These are phyloP conservation scores for Umbelopsis sp. DNA, from an alignment of 192 early-diverging fungal genomes.

Conservation along the genomic window DNA sequence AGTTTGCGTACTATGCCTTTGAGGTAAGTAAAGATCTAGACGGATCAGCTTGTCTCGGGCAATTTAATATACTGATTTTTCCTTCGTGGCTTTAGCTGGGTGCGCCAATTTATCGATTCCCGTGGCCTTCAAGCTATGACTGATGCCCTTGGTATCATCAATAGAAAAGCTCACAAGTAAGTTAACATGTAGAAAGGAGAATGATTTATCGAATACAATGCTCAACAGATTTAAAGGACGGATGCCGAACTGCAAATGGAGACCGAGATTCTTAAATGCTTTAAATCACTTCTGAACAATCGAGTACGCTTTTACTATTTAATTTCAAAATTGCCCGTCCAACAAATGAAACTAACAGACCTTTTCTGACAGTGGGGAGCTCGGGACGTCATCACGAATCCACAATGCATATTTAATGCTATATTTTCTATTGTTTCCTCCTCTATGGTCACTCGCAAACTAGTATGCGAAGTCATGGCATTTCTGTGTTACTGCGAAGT, in stretches of 20 bases:
- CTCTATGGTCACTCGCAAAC: conserved; percentile 65
- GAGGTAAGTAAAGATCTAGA: conserved; percentile 39
- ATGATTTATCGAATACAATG: neutral
- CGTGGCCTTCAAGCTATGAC: conserved; percentile 71
- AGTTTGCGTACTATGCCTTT: conserved; percentile 57
- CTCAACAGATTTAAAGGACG: conserved; percentile 42
- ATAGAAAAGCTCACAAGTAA: conserved; percentile 53
- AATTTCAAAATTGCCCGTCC: neutral
- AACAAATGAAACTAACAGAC: neutral
- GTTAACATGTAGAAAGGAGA: neutral
- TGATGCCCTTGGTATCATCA: conserved; percentile 63
- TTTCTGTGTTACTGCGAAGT: conserved; percentile 77
- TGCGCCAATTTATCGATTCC: conserved; percentile 77
- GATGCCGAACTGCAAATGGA: conserved; percentile 74
- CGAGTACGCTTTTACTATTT: conserved; percentile 33
- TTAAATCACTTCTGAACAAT: conserved; percentile 79
- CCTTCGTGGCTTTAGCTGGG: conserved; percentile 57
- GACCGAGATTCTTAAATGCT: conserved; percentile 76
- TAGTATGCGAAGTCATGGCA: conserved; percentile 77
- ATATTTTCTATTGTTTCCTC: conserved; percentile 76
- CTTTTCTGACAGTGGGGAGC: conserved; percentile 66
- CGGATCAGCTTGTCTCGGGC: neutral
- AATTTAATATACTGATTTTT: neutral
- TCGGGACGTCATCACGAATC: conserved; percentile 71
- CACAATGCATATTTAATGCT: conserved; percentile 72